Evolutionary conservation across 345 rosid genomes (phyloP).

Genomic region (Noccaea bulbosa): DNA sequence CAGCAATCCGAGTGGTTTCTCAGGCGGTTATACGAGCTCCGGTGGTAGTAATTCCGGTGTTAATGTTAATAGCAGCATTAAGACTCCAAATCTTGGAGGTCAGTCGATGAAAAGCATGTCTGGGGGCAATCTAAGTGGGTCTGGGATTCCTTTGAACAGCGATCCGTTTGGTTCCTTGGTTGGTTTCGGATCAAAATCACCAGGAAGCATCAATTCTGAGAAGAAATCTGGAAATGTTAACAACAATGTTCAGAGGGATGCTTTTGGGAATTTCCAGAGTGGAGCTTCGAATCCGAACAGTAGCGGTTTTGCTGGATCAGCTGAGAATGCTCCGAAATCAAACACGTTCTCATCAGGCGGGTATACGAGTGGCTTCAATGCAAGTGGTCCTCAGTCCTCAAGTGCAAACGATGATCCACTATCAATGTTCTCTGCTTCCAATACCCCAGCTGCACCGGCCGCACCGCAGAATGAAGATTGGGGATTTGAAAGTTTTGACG

Average conservation of each 20-base stretch:
- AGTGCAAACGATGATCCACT: conserved; percentile 59
- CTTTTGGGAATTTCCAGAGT: conserved; percentile 68
- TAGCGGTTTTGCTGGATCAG: conserved; percentile 49
- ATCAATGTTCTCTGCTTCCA: conserved; percentile 58
- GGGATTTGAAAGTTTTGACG: conserved; percentile 79
- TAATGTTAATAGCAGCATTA: conserved; percentile 39
- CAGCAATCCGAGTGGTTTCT: conserved; percentile 34
- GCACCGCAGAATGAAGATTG: conserved; percentile 68
- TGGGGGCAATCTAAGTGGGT: conserved; percentile 46
- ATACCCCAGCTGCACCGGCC: conserved; percentile 46
- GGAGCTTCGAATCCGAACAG: conserved; percentile 49
- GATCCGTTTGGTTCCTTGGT: conserved; percentile 88
- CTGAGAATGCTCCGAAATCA: conserved; percentile 46
- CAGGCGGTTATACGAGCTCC: conserved; percentile 33
- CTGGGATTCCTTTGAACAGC: conserved; percentile 53
- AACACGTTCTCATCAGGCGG: conserved; percentile 53
- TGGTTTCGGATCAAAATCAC: conserved; percentile 66
- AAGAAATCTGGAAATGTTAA: conserved; percentile 48
- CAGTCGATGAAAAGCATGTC: conserved; percentile 61
- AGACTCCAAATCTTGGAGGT: conserved; percentile 65
- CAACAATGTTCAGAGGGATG: conserved; percentile 38
- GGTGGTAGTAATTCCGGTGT: conserved; percentile 45
- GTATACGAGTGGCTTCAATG: conserved; percentile 46
- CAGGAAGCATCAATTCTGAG: conserved; percentile 56
- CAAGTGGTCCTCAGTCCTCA: conserved; percentile 53